Evolutionary conservation across 345 rosid species (phyloP), one percentile per base, ranked within the genome.

Genomic region (Physaria fendleri): DNA sequence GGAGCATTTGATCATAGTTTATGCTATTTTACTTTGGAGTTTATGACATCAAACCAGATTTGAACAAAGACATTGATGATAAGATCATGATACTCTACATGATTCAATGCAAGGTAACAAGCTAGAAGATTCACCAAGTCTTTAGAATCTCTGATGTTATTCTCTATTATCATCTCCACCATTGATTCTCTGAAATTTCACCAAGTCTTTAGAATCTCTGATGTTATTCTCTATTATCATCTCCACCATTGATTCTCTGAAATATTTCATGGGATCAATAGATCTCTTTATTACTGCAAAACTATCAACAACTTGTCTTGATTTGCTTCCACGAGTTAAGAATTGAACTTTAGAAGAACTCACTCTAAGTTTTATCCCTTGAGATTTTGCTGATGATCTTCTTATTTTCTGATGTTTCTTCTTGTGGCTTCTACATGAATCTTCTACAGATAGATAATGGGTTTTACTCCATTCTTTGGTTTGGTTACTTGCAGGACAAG

Each of bases 201-300:
- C 84, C 66, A 90, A 60, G 60, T 85, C 97, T 47, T 79, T 72
- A 0, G 85, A 70, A 4, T 68, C 56, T 51, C 69, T 74, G 21
- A 90, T 78, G 15, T 82, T 82, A 63, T 87, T 82, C 76, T 82
- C 96, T 73, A 61, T 59, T 23, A 90, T 87, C 96, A 90, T 90
- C 70, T 90, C 97, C 67, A 71, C 76, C 96, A 90, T 90, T 16
- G 96, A 90, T 8, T 85, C 94, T 68, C 78, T 80, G 80, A 90
- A 90, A 69, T 90, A 94, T 17, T 66, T 82, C 64, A 63, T 78
- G 0, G 97, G 97, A 81, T 90, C 94, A 53, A 66, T 9, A 11
- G 97, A 87, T 1, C 73, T 70, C 69, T 85, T 87, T 42, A 81
- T 85, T 0, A 90, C 76, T n/a, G 85, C 89, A 54, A 78, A 60